phyloP scores from a whole-genome alignment of 305 asterid species.

The Fraxinus paxiana region DNA sequence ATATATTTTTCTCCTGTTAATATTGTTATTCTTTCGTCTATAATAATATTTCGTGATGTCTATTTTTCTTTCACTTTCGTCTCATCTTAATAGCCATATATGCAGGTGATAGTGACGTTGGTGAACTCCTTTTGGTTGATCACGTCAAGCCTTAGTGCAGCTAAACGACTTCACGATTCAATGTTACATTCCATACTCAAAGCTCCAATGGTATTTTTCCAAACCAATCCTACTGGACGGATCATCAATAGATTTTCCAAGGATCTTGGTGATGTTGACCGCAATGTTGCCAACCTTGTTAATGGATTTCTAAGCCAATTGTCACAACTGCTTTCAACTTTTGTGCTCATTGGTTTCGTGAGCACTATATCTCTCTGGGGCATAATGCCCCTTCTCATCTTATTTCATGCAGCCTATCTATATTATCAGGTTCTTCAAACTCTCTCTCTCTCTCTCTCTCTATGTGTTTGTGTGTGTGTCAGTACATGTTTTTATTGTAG shows the following conservation, averaged over 20 bases:
- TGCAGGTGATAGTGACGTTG: constrained; percentile 76
- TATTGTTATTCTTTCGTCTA: neutral
- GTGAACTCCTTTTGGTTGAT: constrained; percentile 80
- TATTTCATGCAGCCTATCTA: constrained; percentile 70
- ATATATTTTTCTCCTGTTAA: neutral
- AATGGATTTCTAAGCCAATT: constrained; percentile 61
- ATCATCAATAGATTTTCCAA: constrained; percentile 75
- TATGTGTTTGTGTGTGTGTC: constrained; percentile 12
- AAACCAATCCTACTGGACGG: constrained; percentile 77
- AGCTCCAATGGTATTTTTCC: constrained; percentile 92
- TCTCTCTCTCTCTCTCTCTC: constrained; percentile 19
- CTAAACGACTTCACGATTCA: constrained; percentile 71
- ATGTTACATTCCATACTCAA: constrained; percentile 62
- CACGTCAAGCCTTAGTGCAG: constrained; percentile 66
- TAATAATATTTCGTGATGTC: neutral
- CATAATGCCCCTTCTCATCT: constrained; percentile 79
- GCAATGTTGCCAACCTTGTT: constrained; percentile 55
- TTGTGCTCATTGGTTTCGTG: constrained; percentile 68
- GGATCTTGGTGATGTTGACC: constrained; percentile 82
- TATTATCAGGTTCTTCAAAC: constrained; percentile 64
- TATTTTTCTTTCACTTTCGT: neutral
- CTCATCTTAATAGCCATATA: constrained; percentile 14
- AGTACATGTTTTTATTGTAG: neutral
- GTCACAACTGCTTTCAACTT: constrained; percentile 78
- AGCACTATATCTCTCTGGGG: constrained; percentile 82